phyloP scores from a whole-genome alignment of 805 yeast species.

The Debaryomyces castellii region DNA sequence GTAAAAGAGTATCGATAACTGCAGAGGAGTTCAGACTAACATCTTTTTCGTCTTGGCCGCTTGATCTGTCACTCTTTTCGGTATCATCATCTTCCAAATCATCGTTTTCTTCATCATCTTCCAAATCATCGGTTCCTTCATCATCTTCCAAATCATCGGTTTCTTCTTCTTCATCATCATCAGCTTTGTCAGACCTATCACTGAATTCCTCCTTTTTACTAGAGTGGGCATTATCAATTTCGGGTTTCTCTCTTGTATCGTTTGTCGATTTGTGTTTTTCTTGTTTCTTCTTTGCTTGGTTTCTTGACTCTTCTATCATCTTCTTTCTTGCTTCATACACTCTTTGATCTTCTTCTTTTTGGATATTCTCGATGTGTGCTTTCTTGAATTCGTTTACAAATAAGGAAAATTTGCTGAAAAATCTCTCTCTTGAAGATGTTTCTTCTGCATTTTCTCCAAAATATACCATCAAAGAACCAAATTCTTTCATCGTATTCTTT shows the following conservation, averaged over 20 bases:
- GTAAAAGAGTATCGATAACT: conserved; percentile 31
- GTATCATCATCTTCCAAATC: conserved; percentile 15
- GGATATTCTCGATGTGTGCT: conserved; percentile 76
- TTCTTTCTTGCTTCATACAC: conserved; percentile 37
- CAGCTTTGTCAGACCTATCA: conserved; percentile 5
- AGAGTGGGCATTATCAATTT: neutral
- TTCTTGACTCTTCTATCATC: conserved; percentile 26
- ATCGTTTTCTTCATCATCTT: conserved; percentile 11
- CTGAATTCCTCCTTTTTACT: conserved; percentile 5
- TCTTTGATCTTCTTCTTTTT: conserved; percentile 75
- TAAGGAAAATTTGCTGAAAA: conserved; percentile 76
- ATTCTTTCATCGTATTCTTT: conserved; percentile 60
- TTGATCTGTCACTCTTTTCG: neutral
- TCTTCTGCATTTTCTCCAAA: conserved; percentile 91
- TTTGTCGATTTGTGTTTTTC: neutral
- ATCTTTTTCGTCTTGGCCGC: conserved; percentile 2
- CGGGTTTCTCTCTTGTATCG: neutral
- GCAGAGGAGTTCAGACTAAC: conserved; percentile 15
- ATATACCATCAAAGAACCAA: conserved; percentile 68
- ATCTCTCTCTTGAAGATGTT: conserved; percentile 59
- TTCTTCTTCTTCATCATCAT: conserved; percentile 12
- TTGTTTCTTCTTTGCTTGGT: conserved; percentile 3
- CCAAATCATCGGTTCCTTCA: conserved; percentile 12
- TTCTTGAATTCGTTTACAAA: conserved; percentile 77
- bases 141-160: conserved; percentile 14